Evolutionary conservation across 768 basidiomycete species (phyloP), one percentile per base, ranked within the genome.

Genomic region (Suillus hirtellus): DNA sequence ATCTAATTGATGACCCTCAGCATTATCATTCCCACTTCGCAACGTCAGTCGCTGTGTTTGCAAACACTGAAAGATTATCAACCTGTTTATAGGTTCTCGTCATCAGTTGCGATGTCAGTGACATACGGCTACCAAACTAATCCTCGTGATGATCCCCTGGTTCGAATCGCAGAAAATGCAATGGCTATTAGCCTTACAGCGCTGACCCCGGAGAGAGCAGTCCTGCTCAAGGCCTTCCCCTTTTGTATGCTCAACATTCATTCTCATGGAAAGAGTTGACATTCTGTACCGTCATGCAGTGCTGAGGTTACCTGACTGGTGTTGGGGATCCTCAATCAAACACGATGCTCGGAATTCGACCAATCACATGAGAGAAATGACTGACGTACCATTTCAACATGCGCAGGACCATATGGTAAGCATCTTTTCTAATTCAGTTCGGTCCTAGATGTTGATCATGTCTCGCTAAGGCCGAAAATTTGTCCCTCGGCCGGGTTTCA

Each of bases 221-320:
- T 17, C 1, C 3, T 60, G 1, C 60, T 63, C 2, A 60, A 60
- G 15, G 0, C 1, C 1, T 60, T 49, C 35, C 47, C 63, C 5
- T 63, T 60, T 19, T 15, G 63, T 63, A 17, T 42, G 63, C 35
- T 31, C 55, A 74, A 4, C 35, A 9, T 11, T 34, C 9, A 17
- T 9, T 8, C 17, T 35, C 7, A 19, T 58, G 9, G 6, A 15
- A 19, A 58, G 3, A 21, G 10, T 61, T 5, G 34, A 37, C 27
- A 35, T 53, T 1, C 27, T 17, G 12, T 10, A 6, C 10, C 14
- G 1, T 27, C 1, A 19, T 44, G 24, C 2, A 64, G 66, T 66
- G 9, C 43, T 66, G 44, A 43, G 31, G 14, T 27, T 65, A 14
- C 66, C 66, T 14, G 56, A 64, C 19, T 67, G 66, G 64, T 54